These are phyloP conservation scores for Barnettozyma hawaiiensis DNA, from an alignment of 1,139 yeast species.

Conservation along the genomic window DNA sequence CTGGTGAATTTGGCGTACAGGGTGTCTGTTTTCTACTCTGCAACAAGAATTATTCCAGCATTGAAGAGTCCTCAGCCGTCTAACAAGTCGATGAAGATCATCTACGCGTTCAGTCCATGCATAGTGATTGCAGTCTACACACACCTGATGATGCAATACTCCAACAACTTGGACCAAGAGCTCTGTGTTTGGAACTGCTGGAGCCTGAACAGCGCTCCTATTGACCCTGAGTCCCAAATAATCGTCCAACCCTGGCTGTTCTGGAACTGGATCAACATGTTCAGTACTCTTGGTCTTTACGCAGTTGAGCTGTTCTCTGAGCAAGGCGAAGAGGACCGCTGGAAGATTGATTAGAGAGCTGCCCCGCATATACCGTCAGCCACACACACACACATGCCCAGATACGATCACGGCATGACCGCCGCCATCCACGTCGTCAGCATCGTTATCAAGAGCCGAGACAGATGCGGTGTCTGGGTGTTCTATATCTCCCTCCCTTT, in stretches of 20 bases:
- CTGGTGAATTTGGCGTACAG: constrained; percentile 78
- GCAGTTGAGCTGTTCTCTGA: constrained; percentile 61
- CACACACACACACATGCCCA: too few relatives aligned
- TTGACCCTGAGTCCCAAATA: constrained; percentile 18
- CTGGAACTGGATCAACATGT: constrained; percentile 96
- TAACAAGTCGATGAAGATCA: constrained; percentile 40
- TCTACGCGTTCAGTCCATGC: constrained; percentile 89
- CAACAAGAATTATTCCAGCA: constrained; percentile 88
- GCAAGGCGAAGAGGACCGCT: constrained; percentile 32
- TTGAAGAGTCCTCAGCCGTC: constrained; percentile 37
- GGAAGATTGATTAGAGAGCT: constrained; percentile 37
- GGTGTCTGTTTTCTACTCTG: constrained; percentile 83
- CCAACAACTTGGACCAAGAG: constrained; percentile 64
- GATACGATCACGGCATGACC: not conserved
- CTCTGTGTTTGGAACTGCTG: constrained; percentile 57
- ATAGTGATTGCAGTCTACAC: constrained; percentile 92
- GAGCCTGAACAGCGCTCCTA: constrained; percentile 12
- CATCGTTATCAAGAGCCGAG: not conserved
- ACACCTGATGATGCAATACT: constrained; percentile 76
- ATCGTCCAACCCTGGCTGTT: constrained; percentile 77
- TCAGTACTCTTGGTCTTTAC: constrained; percentile 71
- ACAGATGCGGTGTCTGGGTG: constrained; percentile 2
- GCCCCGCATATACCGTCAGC: too few relatives aligned
- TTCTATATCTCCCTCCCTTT: too few relatives aligned
- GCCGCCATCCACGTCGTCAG: too few relatives aligned